Percentiles rank a stretch among this genome's conserved stretches.
phyloP scores from a whole-genome alignment of 192 early-diverging fungal species.

The Powellomyces hirtus region DNA sequence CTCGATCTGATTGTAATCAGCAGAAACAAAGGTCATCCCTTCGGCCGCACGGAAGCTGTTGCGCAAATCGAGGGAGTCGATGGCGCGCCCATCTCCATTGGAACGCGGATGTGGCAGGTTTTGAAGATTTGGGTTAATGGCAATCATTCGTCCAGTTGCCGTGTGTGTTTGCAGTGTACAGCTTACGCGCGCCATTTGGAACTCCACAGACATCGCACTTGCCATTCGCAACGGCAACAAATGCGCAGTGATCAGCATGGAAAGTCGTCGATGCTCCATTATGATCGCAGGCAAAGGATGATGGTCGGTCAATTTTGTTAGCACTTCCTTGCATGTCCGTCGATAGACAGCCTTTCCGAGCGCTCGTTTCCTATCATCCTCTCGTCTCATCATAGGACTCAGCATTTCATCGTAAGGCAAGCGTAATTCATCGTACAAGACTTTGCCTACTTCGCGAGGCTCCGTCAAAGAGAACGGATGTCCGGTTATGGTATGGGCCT shows the following conservation, averaged over 20 bases:
- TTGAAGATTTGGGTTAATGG: conserved; percentile 28
- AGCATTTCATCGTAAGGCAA: neutral
- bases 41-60: conserved; percentile 32
- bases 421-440: conserved; percentile 11
- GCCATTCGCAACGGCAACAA: conserved; percentile 17
- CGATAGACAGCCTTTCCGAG: conserved; percentile 12
- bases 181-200: conserved; percentile 32
- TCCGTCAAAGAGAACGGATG: neutral
- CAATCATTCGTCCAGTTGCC: conserved; percentile 26
- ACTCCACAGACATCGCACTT: neutral
- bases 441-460: neutral
- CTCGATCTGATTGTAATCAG: conserved; percentile 37
- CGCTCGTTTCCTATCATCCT: neutral
- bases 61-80: conserved; percentile 15
- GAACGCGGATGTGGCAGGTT: conserved; percentile 33
- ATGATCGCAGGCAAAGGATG: conserved; percentile 28
- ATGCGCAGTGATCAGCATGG: conserved; percentile 22
- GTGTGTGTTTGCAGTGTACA: conserved; percentile 30
- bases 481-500: conserved; percentile 3
- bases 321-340: conserved; percentile 24
- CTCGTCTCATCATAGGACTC: neutral
- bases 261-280: conserved; percentile 29
- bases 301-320: conserved; percentile 6
- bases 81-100: neutral
- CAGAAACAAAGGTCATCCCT: conserved; percentile 26